Base-by-base conservation (phyloP, 1,284 basidiomycete species). In the Mycena sp. region DNA sequence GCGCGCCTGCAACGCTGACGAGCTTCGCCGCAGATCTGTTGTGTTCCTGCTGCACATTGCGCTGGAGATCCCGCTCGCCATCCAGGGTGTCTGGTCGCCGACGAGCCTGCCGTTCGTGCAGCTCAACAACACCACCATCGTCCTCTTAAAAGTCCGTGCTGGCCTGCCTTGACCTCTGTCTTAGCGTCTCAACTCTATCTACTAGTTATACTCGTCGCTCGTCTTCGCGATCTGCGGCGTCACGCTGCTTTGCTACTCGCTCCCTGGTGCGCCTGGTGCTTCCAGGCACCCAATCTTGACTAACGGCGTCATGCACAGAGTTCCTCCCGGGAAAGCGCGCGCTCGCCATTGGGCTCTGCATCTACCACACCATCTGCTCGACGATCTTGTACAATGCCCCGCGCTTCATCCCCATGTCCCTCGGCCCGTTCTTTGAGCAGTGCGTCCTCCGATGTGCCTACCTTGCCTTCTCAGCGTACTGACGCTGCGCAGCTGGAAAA, bases 271-370 rank as follows among this genome's bases (percentile, higher is more conserved):
- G 72, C 70, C 28, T 21, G 21, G 35, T 56, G 59, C n/a, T n/a
- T n/a, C n/a, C 14, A 35, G 32, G 14, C 32, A 21, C 17, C 14
- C n/a, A 32, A 10, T 58, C 38, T 17, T 56, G 25, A 11, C 50
- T n/a, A 10, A 29, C 2, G 9, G 1, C 23, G 4, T 35, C 25
- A 29, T 40, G 2, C 28, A 4, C 63, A 87, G 93, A 95, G 70
- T 93, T 92, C 75, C 78, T 94, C 4, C 93, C 93, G 0, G 92
- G 92, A 9, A 95, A 95, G 77, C 87, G 93, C 17, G 93, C 91
- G 0, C 77, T 93, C 3, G 93, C 91, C 0, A 87, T 94, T 51
- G 86, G 83, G 14, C 82, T 95, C 6, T 88, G 90, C 63, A 71
- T 94, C 12, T 94, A 94, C 74, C 93, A 95, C 73, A 88, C 83